These are phyloP conservation scores for Carex kokanica DNA, from an alignment of 176 grass and related monocot genomes.

Conservation along the genomic window DNA sequence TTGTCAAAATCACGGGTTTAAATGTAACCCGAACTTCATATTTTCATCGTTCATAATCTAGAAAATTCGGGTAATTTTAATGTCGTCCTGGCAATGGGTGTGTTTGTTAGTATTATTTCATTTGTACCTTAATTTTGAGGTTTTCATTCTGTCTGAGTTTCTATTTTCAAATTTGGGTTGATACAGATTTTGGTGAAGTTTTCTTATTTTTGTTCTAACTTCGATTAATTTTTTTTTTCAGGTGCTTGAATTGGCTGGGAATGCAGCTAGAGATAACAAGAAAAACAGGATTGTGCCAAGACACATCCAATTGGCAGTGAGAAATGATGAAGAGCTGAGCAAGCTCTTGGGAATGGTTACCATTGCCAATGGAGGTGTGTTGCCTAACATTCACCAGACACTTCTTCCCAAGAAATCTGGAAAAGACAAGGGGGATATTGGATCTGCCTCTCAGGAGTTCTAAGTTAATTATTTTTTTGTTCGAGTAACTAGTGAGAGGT, in stretches of 20 bases:
- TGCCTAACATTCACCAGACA: conserved; percentile 34
- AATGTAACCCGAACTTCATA: neutral
- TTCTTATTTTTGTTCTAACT: neutral
- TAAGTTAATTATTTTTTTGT: conserved; percentile 17
- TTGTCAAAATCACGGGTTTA: neutral
- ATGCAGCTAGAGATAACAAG: conserved; percentile 41
- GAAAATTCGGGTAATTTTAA: neutral
- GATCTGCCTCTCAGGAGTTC: conserved; percentile 37
- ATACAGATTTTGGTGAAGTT: neutral
- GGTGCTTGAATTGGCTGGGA: conserved; percentile 34
- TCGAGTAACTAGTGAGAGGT: neutral
- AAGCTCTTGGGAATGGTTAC: conserved; percentile 39
- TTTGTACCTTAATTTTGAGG: neutral
- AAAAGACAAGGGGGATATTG: conserved; percentile 35
- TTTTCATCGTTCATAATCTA: neutral
- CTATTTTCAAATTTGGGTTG: neutral
- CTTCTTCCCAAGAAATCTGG: conserved; percentile 37
- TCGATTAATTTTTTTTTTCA: neutral
- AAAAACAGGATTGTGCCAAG: conserved; percentile 38
- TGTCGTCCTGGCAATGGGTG: too few relatives aligned
- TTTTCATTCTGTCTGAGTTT: neutral
- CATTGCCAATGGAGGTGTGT: conserved; percentile 38
- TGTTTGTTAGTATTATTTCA: neutral
- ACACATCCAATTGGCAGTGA: conserved; percentile 35
- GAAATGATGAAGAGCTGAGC: conserved; percentile 41